Base-by-base conservation (phyloP, 768 basidiomycete species). In the Tulasnella sp. region DNA sequence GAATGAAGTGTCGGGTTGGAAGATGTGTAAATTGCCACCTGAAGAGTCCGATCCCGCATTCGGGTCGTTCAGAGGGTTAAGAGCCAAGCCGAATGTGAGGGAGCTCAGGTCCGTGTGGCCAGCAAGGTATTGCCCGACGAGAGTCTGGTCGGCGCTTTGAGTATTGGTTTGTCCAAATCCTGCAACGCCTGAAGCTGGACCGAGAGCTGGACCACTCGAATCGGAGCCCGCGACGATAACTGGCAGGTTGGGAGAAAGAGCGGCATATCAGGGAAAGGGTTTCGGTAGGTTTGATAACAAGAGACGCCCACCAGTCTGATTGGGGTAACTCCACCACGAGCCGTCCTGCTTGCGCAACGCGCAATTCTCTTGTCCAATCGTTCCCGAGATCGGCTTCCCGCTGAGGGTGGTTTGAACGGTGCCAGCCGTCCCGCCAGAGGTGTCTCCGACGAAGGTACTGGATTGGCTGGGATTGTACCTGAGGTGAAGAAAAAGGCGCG, bases 351-450 rank as follows among this genome's bases (percentile, higher is more conserved):
- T 32, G 9, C 64, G 71, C 2, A 72, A 29, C 5, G 59, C 71
- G 34, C 71, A 72, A 39, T 72, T 72, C 35, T 72, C 71, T 40
- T 37, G 65, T 14, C 36, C 59, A 34, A 72, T 37, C n/a, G 62
- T 5, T 17, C 71, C 71, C 2, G 62, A 1, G 9, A 72, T 26
- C 12, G 32, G 29, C n/a, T 63, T 39, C 5, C 71, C 71, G 16
- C 22, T 65, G 62, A 72, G 16, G 71, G 17, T 35, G 40, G 37
- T 40, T 17, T 35, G 35, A 37, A 70, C 26, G 26, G 69, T 40
- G 26, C 32, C 34, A 26, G 37, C 34, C 9, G 37, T 65, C 11
- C 37, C 42, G 16, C 35, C 67, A n/a, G 67, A 1, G 22, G 8
- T 69, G 17, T 44, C 35, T 11, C 26, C 32, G 22, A 19, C 35